phyloP scores from a whole-genome alignment of 345 rosid species.

The Lumnitzera littorea region DNA sequence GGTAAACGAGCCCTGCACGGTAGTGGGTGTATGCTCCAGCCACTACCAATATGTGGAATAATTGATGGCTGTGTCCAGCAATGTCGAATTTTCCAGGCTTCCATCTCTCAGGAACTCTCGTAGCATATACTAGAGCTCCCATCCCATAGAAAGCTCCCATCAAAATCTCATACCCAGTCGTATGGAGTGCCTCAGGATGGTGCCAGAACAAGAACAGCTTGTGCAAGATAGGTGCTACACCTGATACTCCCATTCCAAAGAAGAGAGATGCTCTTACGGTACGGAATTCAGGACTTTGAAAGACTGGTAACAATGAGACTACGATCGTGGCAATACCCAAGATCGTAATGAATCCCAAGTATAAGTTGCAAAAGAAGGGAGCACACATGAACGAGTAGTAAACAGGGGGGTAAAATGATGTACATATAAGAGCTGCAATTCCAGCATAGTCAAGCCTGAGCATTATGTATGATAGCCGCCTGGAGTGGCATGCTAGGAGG shows the following conservation, averaged over 20 bases:
- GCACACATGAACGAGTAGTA: conserved; percentile 91
- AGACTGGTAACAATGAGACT: conserved; percentile 70
- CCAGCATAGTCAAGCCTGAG: conserved; percentile 88
- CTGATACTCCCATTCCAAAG: conserved; percentile 81
- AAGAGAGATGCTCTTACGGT: conserved; percentile 62
- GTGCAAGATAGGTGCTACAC: conserved; percentile 69
- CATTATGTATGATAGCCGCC: conserved; percentile 76
- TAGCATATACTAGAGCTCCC: conserved; percentile 74
- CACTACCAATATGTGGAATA: conserved; percentile 73
- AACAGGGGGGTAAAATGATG: conserved; percentile 86
- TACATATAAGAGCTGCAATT: conserved; percentile 77
- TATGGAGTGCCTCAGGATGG: conserved; percentile 86
- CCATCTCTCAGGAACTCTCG: conserved; percentile 89
- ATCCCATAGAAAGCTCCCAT: conserved; percentile 73
- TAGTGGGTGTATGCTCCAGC: conserved; percentile 90
- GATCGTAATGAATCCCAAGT: conserved; percentile 73
- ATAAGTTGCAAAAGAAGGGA: conserved; percentile 88
- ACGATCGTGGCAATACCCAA: conserved; percentile 58
- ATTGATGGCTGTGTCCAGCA: conserved; percentile 94
- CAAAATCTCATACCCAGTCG: conserved; percentile 72
- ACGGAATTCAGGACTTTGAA: conserved; percentile 75
- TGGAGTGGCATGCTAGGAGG: conserved; percentile 85
- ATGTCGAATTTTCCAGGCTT: conserved; percentile 93
- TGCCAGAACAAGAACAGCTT: conserved; percentile 72
- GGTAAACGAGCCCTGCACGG: conserved; percentile 75